phyloP scores from a whole-genome alignment of 257 asterid genomes.

The Orobanche coerulescens region DNA sequence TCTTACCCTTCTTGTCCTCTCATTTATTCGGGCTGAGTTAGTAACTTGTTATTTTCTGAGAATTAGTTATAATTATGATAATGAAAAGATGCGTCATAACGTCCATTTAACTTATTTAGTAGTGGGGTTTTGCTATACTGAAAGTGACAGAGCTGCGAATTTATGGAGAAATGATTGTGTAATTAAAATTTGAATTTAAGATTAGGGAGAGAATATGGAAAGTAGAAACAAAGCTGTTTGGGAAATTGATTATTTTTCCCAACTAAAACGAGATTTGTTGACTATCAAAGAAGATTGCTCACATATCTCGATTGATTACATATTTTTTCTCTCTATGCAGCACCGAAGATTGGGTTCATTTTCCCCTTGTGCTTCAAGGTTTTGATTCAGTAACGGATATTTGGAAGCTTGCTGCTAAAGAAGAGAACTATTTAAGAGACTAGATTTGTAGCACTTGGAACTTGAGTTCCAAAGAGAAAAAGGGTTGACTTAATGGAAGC shows the following conservation, averaged over 20 bases:
- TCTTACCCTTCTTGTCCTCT: not conserved
- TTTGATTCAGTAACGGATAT: conserved; percentile 31
- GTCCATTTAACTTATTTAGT: not conserved
- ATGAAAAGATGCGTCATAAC: not conserved
- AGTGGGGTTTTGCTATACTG: conserved; percentile 3
- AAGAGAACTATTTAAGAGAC: conserved; percentile 14
- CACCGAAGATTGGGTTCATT: conserved; percentile 4
- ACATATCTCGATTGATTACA: conserved; percentile 14
- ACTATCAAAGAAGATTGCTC: conserved; percentile 14
- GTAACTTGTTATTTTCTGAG: not conserved
- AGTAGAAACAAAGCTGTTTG: not conserved
- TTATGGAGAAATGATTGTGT: not conserved
- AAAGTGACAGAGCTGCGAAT: not conserved
- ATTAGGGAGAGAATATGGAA: not conserved
- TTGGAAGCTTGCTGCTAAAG: conserved; percentile 28
- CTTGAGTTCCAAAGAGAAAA: conserved; percentile 22
- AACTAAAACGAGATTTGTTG: conserved; percentile 9
- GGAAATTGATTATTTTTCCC: conserved; percentile 15
- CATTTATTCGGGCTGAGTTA: conserved; percentile 1
- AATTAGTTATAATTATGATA: not conserved
- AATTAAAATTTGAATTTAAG: not conserved
- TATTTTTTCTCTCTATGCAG: conserved; percentile 27
- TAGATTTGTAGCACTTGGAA: conserved; percentile 23
- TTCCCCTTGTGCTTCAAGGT: conserved; percentile 21
- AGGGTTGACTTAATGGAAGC: conserved; percentile 51